Conservation (phyloP, 768 basidiomycete species). For the Psilocybe cubensis region DNA sequence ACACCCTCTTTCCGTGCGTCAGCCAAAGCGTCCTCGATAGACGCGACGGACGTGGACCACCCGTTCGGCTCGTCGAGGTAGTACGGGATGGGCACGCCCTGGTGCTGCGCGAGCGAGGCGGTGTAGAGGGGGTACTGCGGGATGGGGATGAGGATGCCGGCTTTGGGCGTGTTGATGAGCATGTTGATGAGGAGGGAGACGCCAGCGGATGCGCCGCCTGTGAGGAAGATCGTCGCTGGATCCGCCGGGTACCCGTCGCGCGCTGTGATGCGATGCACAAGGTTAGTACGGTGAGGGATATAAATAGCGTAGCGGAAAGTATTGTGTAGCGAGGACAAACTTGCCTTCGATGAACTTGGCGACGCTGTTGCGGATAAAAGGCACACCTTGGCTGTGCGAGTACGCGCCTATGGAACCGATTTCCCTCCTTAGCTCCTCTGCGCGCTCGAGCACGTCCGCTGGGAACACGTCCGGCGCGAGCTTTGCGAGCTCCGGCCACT, state of each 20-base stretch:
- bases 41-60: constrained; percentile 80
- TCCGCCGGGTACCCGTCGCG: constrained; percentile 89
- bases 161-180: constrained; percentile 68
- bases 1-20: constrained; percentile 66
- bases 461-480: constrained; percentile 84
- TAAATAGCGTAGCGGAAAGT: no score
- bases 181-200: constrained; percentile 87
- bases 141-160: constrained; percentile 92
- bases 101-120: constrained; percentile 86
- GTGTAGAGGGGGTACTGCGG: constrained; percentile 99
- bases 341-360: constrained; percentile 88
- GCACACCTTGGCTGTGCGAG: constrained; percentile 93
- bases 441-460: constrained; percentile 81
- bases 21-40: constrained; percentile 69
- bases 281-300: constrained; percentile 1
- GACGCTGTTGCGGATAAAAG: constrained; percentile 84
- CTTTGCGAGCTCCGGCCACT: constrained; percentile 85
- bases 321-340: no score
- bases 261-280: constrained; percentile 58
- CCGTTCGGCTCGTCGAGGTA: constrained; percentile 80
- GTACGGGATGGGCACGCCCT: constrained; percentile 85
- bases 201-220: constrained; percentile 91
- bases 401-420: constrained; percentile 96
- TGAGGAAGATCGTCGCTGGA: constrained; percentile 90
- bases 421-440: constrained; percentile 77